phyloP scores from a whole-genome alignment of 257 asterid genomes.

The Solanum gracilifrons region DNA sequence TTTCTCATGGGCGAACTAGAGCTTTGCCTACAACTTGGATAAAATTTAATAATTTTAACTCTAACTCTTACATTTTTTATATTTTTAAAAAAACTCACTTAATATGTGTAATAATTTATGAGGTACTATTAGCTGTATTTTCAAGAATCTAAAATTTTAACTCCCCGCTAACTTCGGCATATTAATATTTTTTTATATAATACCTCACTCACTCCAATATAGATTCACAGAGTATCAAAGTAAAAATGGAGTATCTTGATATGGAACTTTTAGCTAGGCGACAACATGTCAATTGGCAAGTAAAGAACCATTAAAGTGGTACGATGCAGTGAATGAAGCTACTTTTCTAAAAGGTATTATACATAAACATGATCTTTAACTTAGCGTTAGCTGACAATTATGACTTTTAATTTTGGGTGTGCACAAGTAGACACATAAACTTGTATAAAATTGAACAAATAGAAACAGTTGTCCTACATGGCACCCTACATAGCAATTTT shows the following conservation, averaged over 20 bases:
- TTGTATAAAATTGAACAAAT: no score
- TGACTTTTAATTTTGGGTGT: no score
- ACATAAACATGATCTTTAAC: no score
- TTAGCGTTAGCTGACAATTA: rapidly evolving
- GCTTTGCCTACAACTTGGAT: not conserved
- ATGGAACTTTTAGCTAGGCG: not conserved
- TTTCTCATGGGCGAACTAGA: not conserved
- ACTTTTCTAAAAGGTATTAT: no score
- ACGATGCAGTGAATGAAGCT: no score
- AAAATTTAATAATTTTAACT: not conserved
- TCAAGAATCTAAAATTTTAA: not conserved
- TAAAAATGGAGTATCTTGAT: not conserved
- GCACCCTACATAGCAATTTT: no score
- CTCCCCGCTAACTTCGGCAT: not conserved
- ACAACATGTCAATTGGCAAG: not conserved
- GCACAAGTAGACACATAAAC: rapidly evolving
- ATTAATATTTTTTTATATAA: not conserved
- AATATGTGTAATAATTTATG: not conserved
- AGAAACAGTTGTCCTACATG: no score
- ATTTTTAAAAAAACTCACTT: not conserved
- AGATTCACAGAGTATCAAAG: not conserved
- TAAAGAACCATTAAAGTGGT: not conserved
- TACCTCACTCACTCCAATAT: not conserved
- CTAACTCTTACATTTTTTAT: no score
- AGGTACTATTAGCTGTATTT: not conserved